phyloP scores from a whole-genome alignment of 2,329 filamentous ascomycete genomes.

The Exophiala mesophila region DNA sequence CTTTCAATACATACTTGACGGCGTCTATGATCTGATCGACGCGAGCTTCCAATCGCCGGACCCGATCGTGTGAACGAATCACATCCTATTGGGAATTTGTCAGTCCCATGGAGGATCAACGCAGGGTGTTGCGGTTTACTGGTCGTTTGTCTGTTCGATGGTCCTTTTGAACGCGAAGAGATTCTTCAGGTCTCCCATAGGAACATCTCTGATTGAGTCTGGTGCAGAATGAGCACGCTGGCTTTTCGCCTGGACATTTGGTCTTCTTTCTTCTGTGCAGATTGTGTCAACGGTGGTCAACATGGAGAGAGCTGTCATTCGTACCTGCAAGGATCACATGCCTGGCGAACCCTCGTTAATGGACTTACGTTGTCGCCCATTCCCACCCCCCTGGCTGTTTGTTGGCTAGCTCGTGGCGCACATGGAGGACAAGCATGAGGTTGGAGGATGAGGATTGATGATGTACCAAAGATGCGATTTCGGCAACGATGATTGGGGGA shows the following conservation, averaged over 20 bases:
- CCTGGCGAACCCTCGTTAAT: slow-evolving; percentile 33
- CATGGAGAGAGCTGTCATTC: too few relatives aligned
- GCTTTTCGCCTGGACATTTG: slow-evolving; percentile 48
- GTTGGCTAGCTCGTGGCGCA: too few relatives aligned
- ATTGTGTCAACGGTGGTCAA: too few relatives aligned
- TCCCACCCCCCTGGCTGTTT: background rate
- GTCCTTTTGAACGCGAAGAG: slow-evolving; percentile 28
- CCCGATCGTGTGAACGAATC: slow-evolving; percentile 29
- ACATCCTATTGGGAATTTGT: slow-evolving; percentile 1
- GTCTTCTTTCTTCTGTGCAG: slow-evolving; percentile 47
- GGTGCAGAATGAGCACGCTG: slow-evolving; percentile 46
- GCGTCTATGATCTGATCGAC: slow-evolving; percentile 34
- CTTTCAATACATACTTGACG: slow-evolving; percentile 29
- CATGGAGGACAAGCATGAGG: too few relatives aligned
- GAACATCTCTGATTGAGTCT: slow-evolving; percentile 46
- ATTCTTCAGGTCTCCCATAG: slow-evolving; percentile 33
- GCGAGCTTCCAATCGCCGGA: slow-evolving; percentile 33
- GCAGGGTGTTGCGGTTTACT: background rate
- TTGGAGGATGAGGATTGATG: too few relatives aligned
- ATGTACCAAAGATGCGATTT: too few relatives aligned
- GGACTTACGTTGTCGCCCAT: slow-evolving; percentile 16
- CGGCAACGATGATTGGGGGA: too few relatives aligned
- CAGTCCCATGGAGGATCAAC: background rate
- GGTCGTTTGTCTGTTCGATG: slow-evolving; percentile 8
- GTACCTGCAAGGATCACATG: slow-evolving; percentile 41